phyloP scores from a whole-genome alignment of 768 basidiomycete genomes.

The Kwoniella europaea region DNA sequence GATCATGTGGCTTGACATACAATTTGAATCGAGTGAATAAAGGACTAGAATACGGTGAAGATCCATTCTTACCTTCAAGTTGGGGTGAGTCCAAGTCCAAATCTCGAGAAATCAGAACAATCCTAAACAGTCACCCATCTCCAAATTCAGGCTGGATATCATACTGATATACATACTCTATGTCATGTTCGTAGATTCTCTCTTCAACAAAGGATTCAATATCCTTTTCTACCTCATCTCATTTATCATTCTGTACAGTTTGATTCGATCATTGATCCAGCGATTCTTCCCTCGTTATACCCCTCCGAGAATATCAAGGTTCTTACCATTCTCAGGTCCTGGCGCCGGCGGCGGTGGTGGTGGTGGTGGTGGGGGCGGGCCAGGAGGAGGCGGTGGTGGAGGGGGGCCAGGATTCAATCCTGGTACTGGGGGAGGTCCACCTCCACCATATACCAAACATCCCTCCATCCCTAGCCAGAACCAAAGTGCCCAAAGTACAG shows the following conservation, averaged over 20 bases:
- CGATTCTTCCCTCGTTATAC: slow-evolving; percentile 50
- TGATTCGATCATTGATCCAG: slow-evolving; percentile 66
- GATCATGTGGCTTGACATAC: slow-evolving; percentile 86
- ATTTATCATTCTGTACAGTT: slow-evolving; percentile 60
- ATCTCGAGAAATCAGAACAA: too few relatives aligned
- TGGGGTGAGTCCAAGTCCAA: slow-evolving; percentile 18
- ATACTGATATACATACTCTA: too few relatives aligned
- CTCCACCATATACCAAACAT: slow-evolving; percentile 53
- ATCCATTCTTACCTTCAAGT: slow-evolving; percentile 27
- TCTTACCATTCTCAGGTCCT: slow-evolving; percentile 24
- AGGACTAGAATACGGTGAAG: slow-evolving; percentile 38
- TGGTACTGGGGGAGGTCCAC: slow-evolving; percentile 43
- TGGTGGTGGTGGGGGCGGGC: too few relatives aligned
- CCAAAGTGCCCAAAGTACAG: slow-evolving; percentile 29
- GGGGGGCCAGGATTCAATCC: slow-evolving; percentile 54
- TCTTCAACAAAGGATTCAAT: slow-evolving; percentile 17
- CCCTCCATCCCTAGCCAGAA: slow-evolving; percentile 7
- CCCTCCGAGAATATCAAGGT: slow-evolving; percentile 55
- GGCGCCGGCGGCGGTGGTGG: slow-evolving; percentile 53
- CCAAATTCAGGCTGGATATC: neutral
- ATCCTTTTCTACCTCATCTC: slow-evolving; percentile 1
- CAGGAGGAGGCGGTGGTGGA: slow-evolving; percentile 46
- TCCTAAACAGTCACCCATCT: neutral
- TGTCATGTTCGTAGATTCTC: slow-evolving; percentile 7
- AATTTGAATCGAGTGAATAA: slow-evolving; percentile 68